Evolutionary conservation across 129 eudicot genomes (phyloP), one percentile per base, ranked within the genome.

Genomic region (Centella asiatica): DNA sequence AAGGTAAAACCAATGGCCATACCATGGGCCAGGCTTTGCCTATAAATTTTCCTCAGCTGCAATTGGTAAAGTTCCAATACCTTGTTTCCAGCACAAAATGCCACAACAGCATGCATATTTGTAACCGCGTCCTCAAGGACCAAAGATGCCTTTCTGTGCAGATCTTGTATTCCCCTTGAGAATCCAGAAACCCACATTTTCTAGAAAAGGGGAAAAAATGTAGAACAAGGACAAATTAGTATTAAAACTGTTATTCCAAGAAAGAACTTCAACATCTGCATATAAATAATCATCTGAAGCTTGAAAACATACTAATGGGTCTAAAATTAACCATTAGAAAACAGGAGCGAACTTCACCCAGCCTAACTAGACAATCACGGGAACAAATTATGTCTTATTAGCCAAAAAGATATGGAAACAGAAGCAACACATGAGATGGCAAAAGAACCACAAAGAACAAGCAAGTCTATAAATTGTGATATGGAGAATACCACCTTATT

Each of bases 51-150:
- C 39, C 42, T 63, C 6, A 83, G 78, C 23, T 79, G 80, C 62
- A 79, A 51, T 8, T 64, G 22, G 23, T 83, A 83, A 39, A 78
- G 85, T 26, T 79, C 77, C 72, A 74, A 69, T 52, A 77, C 74
- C 57, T 79, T 79, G 19, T 83, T 76, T 22, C 80, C 85, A 37
- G 89, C 89, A 59, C 74, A 83, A 47, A 79, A 83, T 64, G 90
- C 78, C 66, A 74, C 83, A 46, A 76, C 78, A n/a, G 77, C 77
- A 23, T 81, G 73, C n/a, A 79, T 79, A 65, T 76, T 79, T 53
- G 76, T 73, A 52, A 69, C 85, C 36, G 72, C 79, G 15, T 83
- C 89, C 66, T 83, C 85, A 2, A 83, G 70, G 23, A 79, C 77
- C 62, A 79, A 50, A 23, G 89, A 79, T 45, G 89, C 89, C 65